Evolutionary conservation across 2,329 filamentous ascomycete species (phyloP).

Genomic region (Diaporthe velutina): DNA sequence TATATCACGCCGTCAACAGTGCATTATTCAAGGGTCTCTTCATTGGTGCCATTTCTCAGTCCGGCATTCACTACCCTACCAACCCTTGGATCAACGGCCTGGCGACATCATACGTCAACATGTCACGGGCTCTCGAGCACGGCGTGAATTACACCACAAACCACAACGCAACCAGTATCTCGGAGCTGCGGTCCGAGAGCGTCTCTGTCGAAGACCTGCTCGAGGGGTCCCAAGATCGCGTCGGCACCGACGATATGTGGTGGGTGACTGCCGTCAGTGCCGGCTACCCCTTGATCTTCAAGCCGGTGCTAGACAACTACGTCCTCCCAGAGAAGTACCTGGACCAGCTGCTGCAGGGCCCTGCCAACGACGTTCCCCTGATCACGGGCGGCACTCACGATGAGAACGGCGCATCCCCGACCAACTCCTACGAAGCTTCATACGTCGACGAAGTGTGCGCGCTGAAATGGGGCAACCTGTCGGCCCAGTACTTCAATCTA

Average conservation of each 20-base stretch:
- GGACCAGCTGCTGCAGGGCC: slow-evolving; percentile 43
- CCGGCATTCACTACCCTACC: slow-evolving; percentile 47
- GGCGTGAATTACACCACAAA: slow-evolving; percentile 45
- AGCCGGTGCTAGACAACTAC: slow-evolving; percentile 44
- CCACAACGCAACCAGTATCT: slow-evolving; percentile 35
- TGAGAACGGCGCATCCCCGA: slow-evolving; percentile 46
- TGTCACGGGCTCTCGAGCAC: slow-evolving; percentile 45
- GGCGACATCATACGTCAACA: slow-evolving; percentile 47
- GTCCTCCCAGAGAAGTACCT: slow-evolving; percentile 43
- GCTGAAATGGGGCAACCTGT: slow-evolving; percentile 40
- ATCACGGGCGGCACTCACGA: slow-evolving; percentile 53
- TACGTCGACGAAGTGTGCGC: slow-evolving; percentile 43
- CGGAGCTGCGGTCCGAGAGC: slow-evolving; percentile 33
- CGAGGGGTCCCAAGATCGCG: slow-evolving; percentile 45
- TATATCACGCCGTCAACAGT: slow-evolving; percentile 49
- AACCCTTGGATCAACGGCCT: slow-evolving; percentile 47
- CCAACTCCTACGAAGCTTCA: slow-evolving; percentile 44
- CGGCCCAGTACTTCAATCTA: slow-evolving; percentile 45
- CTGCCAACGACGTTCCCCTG: slow-evolving; percentile 51
- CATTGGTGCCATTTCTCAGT: slow-evolving; percentile 48
- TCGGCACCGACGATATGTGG: slow-evolving; percentile 43
- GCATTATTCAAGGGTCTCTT: slow-evolving; percentile 47
- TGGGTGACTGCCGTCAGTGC: slow-evolving; percentile 48
- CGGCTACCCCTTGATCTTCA: slow-evolving; percentile 48
- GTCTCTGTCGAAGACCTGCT: slow-evolving; percentile 40